Base-by-base conservation (phyloP, 2,329 filamentous ascomycete species). In the Aspergillus amoenus region DNA sequence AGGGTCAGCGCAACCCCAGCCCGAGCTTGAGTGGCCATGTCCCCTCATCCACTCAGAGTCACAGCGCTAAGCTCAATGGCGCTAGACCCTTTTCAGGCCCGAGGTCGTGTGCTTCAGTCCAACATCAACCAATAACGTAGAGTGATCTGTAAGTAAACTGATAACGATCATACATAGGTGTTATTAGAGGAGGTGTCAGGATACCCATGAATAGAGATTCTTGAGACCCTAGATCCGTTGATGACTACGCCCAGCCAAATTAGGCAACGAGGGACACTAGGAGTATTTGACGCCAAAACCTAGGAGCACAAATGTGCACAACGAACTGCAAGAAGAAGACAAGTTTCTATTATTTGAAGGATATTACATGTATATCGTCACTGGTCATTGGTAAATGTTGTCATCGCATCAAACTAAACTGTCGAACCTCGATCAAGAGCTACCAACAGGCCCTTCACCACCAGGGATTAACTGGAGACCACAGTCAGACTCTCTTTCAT, bases 381-480 rank as follows among this genome's bases (percentile, higher is more conserved):
- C 58, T 51, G 49, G 47, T 61, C 63, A 47, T 61, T 55, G 46
- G 46, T 34, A 57, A 58, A 59, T 55, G 53, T 61, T 59, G 54
- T 59, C 58, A 22, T 60, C 42, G 60, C 52, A 55, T 52, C 49
- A 52, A 55, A 45, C 47, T 57, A 52, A 52, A 58, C 42, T 41
- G 7, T 37, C 37, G 44, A 34, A n/a, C 37, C 12, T 59, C 52
- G 45, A 43, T 66, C 56, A 72, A 59, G 68, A 64, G 61, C 67
- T 68, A 55, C 65, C 67, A 50, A 70, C 78, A 12, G 89, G 89
- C 4, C 89, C 89, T 72, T 91, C 89, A 49, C 89, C 89, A 66
- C 89, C 89, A 3, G 89, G 89, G 69, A 91, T 91, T 74, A 92
- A 81, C 88, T 92, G 62, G 22, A 44, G 6, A 30, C 5, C 6